Evolutionary conservation across 208 protist genomes (phyloP).

Genomic region (Trypanosoma theileri): DNA sequence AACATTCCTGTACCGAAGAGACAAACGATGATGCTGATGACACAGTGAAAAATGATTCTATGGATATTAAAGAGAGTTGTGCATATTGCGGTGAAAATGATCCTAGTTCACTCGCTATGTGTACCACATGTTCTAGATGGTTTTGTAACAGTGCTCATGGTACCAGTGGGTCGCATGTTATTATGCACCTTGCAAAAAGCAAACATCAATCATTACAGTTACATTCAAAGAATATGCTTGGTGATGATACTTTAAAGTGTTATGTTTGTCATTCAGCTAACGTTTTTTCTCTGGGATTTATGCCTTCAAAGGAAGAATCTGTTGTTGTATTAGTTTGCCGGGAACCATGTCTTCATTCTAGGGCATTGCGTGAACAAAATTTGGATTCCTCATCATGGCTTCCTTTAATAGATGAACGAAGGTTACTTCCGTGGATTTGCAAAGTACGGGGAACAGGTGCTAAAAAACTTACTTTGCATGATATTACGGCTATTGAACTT

Average conservation of each 20-base stretch:
- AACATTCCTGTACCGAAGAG: not conserved
- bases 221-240: slow-evolving; percentile 85
- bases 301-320: slow-evolving; percentile 91
- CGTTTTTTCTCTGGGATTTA: slow-evolving; percentile 93
- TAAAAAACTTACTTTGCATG: slow-evolving; percentile 62
- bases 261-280: slow-evolving; percentile 93
- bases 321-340: slow-evolving; percentile 94
- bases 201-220: slow-evolving; percentile 88
- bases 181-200: slow-evolving; percentile 90
- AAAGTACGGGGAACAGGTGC: slow-evolving; percentile 1
- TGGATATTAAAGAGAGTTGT: slow-evolving; percentile 34
- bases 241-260: slow-evolving; percentile 93
- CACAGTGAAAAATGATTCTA: not conserved
- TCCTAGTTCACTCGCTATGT: slow-evolving; percentile 77
- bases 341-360: slow-evolving; percentile 57
- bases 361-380: slow-evolving; percentile 51
- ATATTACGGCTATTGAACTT: slow-evolving; percentile 92
- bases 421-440: slow-evolving; percentile 90
- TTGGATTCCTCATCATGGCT: slow-evolving; percentile 91
- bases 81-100: slow-evolving; percentile 89
- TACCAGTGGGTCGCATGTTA: slow-evolving; percentile 81
- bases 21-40: not conserved
- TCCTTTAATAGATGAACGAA: slow-evolving; percentile 91
- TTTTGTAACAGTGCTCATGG: slow-evolving; percentile 88
- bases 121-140: slow-evolving; percentile 83